These are phyloP conservation scores for Paraconiothyrium sp. DNA, from an alignment of 2,329 filamentous ascomycete genomes.

Conservation along the genomic window DNA sequence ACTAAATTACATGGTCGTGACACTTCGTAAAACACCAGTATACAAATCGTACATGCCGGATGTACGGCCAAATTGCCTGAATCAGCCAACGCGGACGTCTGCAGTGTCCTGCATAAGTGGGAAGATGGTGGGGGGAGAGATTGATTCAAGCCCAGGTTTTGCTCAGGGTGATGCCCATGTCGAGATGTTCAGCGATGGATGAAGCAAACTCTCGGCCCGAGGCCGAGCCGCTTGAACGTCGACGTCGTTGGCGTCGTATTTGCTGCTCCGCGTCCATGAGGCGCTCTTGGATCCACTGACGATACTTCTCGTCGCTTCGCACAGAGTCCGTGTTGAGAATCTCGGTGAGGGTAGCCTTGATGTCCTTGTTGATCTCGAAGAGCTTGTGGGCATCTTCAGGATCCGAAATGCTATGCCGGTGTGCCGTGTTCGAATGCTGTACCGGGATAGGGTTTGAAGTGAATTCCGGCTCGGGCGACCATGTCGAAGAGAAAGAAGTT, in stretches of 20 bases:
- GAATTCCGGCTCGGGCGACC: conserved; percentile 30
- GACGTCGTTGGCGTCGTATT: conserved; percentile 54
- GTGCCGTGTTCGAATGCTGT: conserved; percentile 24
- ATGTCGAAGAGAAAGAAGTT: conserved; percentile 23
- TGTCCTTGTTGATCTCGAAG: conserved; percentile 61
- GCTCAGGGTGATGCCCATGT: conserved; percentile 36
- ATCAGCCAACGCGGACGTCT: conserved; percentile 3
- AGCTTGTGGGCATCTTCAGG: conserved; percentile 56
- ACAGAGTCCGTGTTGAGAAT: conserved; percentile 64
- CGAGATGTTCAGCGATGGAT: conserved; percentile 48
- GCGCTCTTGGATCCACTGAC: conserved; percentile 61
- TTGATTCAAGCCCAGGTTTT: conserved; percentile 39
- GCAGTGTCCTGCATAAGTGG: conserved; percentile 1
- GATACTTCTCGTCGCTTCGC: conserved; percentile 54
- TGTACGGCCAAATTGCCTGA: neutral
- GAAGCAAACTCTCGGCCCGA: conserved; percentile 46
- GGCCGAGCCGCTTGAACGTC: conserved; percentile 46
- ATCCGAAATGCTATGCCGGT: conserved; percentile 37
- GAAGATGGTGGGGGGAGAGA: neutral
- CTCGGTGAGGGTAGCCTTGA: conserved; percentile 64
- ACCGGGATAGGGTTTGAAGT: conserved; percentile 36
- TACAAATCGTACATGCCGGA: neutral
- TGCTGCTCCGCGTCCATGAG: conserved; percentile 65
- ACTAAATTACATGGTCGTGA: conserved; percentile 16
- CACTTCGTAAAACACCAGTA: conserved; percentile 6